Base-by-base conservation (phyloP, 1,139 yeast species). In the Sporopachydermia cereana region DNA sequence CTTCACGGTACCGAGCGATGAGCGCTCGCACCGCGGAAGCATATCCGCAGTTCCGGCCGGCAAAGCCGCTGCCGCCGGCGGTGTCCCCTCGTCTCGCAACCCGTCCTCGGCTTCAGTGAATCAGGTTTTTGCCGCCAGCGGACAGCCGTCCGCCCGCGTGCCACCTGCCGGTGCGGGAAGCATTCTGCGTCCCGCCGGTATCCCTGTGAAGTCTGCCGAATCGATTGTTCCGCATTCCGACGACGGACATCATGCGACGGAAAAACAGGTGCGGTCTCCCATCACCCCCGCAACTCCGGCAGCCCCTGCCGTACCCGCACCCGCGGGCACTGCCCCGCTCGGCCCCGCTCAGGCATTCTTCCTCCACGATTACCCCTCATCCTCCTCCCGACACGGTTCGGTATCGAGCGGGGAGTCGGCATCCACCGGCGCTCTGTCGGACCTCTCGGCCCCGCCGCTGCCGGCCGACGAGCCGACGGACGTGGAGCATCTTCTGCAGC, bases 401-500 rank as follows among this genome's bases (percentile, higher is more conserved):
- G 39, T 7, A 21, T 16, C 22, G 9, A 7, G 9, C 22, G 39
- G 18, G 18, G 7, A 7, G 12, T 7, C 39, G 17, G 18, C 18
- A 12, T 20, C 18, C 22, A 12, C 5, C 22, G 18, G 22, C 18
- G 22, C 9, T 12, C 12, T 12, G 9, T 34, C 22, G 20, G 22
- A 20, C 39, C 12, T 9, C 12, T n/a, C n/a, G 22, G n/a, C 39
- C 12, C 18, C 12, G n/a, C n/a, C n/a, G n/a, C n/a, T n/a, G n/a
- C n/a, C n/a, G n/a, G n/a, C n/a, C n/a, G n/a, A n/a, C 7, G 29
- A 25, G 12, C 29, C 29, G 12, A 25, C 29, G 14, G 29, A 25
- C 36, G 27, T 41, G 39, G 22, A 31, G 16, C 45, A 14, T 41
- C 53, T 4, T 41, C 52, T 7, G 50, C 47, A 2, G 24, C 46